Conservation (phyloP, 768 basidiomycete species). For the Xerocomellus dryophilus region DNA sequence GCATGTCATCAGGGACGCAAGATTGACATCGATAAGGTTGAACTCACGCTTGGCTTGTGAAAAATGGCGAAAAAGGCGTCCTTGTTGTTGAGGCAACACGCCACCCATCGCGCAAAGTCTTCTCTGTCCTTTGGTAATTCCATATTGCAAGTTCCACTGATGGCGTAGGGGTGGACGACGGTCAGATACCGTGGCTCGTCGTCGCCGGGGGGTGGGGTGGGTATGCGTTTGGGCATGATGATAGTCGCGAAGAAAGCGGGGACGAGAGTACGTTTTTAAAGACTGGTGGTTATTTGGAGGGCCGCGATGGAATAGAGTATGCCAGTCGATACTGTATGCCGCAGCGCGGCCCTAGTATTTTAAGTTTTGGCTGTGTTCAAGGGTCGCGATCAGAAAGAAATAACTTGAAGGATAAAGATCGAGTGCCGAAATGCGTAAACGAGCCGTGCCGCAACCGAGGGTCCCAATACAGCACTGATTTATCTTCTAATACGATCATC, state of each 20-base stretch:
- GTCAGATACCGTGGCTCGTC: conserved; percentile 46
- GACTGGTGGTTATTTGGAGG: neutral
- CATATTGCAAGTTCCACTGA: conserved; percentile 38
- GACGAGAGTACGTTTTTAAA: neutral
- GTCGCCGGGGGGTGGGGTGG: conserved; percentile 41
- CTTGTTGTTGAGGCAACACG: conserved; percentile 36
- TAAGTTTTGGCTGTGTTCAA: neutral
- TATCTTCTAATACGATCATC: too few species aligned
- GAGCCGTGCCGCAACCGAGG: neutral
- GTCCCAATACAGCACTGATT: neutral
- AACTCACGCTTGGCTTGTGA: conserved; percentile 44
- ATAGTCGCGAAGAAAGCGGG: neutral
- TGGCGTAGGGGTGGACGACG: conserved; percentile 45
- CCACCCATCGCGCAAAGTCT: conserved; percentile 43
- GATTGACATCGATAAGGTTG: neutral
- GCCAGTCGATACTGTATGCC: neutral
- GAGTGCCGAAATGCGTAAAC: neutral
- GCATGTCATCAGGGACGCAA: neutral
- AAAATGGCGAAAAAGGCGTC: conserved; percentile 39
- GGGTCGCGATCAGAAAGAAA: conserved; percentile 1
- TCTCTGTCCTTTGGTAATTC: conserved; percentile 36
- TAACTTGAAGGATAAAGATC: neutral
- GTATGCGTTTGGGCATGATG: conserved; percentile 41
- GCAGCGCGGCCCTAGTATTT: neutral
- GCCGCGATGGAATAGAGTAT: conserved; percentile 1